Percentiles rank a stretch among this genome's conserved stretches.
Conservation (phyloP, 1,139 yeast species). For the Pichia sp. region DNA sequence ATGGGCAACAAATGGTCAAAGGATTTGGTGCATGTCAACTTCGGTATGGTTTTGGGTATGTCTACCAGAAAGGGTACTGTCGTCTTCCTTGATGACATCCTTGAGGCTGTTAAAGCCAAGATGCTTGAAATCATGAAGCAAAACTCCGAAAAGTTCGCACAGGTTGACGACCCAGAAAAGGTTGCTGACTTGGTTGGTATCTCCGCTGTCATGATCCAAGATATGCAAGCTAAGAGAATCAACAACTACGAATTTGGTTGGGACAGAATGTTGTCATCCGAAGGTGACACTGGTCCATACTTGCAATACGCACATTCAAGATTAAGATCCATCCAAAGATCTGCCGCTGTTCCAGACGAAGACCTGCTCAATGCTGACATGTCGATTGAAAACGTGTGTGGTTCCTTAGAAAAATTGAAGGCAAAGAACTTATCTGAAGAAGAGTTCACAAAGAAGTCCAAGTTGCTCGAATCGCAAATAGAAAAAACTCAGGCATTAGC, state of each 20-base stretch:
- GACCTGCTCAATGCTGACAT: conserved; percentile 60
- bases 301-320: conserved; percentile 98
- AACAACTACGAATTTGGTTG: conserved; percentile 96
- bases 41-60: conserved; percentile 99
- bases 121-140: conserved; percentile 98
- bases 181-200: conserved; percentile 96
- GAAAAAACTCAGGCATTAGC: conserved; percentile 49
- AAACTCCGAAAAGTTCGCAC: conserved; percentile 87
- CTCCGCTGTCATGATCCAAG: conserved; percentile 98
- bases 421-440: conserved; percentile 38
- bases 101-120: conserved; percentile 89
- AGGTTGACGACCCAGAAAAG: conserved; percentile 90
- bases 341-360: conserved; percentile 45
- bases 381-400: conserved; percentile 49
- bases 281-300: conserved; percentile 99
- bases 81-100: conserved; percentile 88
- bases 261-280: conserved; percentile 97
- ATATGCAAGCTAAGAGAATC: conserved; percentile 96
- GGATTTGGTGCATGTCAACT: conserved; percentile 72
- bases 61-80: conserved; percentile 98
- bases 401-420: conserved; percentile 51
- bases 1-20: conserved; percentile 90
- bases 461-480: conserved; percentile 24
- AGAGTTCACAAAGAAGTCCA: conserved; percentile 27
- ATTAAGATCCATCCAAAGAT: conserved; percentile 91